Evolutionary conservation across 306 rosid genomes (phyloP).

Genomic region (Dryas drummondii): DNA sequence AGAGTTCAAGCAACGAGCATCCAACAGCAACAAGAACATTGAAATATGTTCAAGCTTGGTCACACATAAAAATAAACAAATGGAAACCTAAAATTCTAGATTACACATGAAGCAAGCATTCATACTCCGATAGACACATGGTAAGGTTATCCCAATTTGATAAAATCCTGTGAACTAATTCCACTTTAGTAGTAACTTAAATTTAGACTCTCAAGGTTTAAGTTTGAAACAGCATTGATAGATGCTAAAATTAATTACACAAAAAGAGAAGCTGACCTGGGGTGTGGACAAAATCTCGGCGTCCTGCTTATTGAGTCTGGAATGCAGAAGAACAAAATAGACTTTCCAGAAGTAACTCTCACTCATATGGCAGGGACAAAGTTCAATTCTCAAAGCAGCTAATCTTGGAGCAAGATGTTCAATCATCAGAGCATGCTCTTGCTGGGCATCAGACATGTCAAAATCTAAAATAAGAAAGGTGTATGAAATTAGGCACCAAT

Average conservation of each 20-base stretch:
- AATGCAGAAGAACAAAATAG: slow-evolving; percentile 89
- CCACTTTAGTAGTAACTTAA: not conserved
- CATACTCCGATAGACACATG: not conserved
- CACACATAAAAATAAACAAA: not conserved
- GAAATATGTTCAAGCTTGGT: slow-evolving; percentile 5
- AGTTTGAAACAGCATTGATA: not conserved
- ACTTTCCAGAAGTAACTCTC: slow-evolving; percentile 96
- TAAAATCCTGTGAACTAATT: not conserved
- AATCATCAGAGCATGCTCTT: slow-evolving; percentile 62
- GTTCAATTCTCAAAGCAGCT: slow-evolving; percentile 91
- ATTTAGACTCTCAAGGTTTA: not conserved
- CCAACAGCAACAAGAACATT: not conserved
- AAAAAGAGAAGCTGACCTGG: slow-evolving; percentile 53
- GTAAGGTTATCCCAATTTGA: too few relatives aligned
- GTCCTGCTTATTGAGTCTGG: slow-evolving; percentile 81
- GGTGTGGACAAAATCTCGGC: slow-evolving; percentile 73
- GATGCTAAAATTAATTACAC: not conserved
- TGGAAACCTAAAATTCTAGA: not conserved
- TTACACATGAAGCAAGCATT: not conserved
- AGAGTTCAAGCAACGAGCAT: not conserved
- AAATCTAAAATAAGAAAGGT: slow-evolving; percentile 60
- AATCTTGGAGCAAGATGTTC: slow-evolving; percentile 82
- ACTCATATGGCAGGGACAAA: slow-evolving; percentile 95
- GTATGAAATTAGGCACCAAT: slow-evolving; percentile 29
- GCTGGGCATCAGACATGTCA: slow-evolving; percentile 77